Percentiles rank a stretch among this genome's conserved stretches.
Conservation (phyloP, 345 rosid species). For the Fremontodendron californicum region DNA sequence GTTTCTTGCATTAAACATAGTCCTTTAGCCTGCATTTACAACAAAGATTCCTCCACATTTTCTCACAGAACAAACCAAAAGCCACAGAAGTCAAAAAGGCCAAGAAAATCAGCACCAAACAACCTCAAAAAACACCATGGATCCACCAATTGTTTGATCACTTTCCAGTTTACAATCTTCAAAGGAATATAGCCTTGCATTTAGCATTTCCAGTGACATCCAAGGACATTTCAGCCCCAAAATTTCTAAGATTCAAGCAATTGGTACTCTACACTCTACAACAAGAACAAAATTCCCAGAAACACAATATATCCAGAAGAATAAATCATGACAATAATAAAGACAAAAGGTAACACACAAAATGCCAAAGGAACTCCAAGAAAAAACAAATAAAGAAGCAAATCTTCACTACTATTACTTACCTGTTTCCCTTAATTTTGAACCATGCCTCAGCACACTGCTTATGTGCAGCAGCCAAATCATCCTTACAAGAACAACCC, state of each 20-base stretch:
- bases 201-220: background rate
- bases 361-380: background rate
- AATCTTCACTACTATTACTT: conserved; percentile 17
- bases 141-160: background rate
- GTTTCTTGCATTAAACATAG: too few relatives aligned
- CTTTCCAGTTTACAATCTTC: background rate
- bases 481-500: conserved; percentile 87
- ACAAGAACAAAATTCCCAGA: background rate
- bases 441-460: conserved; percentile 95
- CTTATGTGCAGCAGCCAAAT: conserved; percentile 90
- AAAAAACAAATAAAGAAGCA: conserved; percentile 1
- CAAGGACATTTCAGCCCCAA: background rate
- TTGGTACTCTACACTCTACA: background rate
- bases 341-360: background rate
- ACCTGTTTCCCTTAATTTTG: conserved; percentile 85
- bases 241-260: conserved; percentile 4
- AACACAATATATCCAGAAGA: background rate
- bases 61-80: background rate
- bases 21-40: conserved; percentile 8
- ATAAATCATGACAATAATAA: background rate
- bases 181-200: background rate
- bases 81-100: background rate
- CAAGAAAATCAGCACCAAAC: background rate
- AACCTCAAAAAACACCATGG: background rate
- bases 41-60: conserved; percentile 10